These are phyloP conservation scores for Cydonia oblonga DNA, from an alignment of 331 rosid species.

Conservation along the genomic window DNA sequence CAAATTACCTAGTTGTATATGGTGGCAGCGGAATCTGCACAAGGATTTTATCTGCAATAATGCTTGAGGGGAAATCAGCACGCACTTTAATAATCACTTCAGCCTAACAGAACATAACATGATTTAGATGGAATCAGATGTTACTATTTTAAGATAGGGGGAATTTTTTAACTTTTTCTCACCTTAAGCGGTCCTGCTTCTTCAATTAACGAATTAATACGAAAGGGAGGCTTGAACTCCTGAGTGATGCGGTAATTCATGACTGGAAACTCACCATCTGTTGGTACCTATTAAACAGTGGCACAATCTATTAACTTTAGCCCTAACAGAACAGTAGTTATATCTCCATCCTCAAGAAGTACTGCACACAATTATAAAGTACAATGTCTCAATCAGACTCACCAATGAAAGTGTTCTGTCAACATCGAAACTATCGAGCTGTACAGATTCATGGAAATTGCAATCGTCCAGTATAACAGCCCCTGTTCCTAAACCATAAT, in stretches of 20 bases:
- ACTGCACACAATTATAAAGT: background rate
- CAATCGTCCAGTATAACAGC: constrained; percentile 76
- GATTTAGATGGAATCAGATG: constrained; percentile 1
- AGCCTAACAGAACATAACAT: constrained; percentile 36
- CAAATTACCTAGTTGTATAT: too few relatives aligned
- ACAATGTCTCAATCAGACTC: constrained; percentile 13
- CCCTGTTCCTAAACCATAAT: constrained; percentile 54
- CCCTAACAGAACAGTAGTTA: background rate
- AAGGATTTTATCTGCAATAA: constrained; percentile 56
- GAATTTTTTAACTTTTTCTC: background rate
- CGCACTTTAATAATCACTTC: constrained; percentile 70
- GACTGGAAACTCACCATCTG: constrained; percentile 92
- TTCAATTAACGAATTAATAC: constrained; percentile 70
- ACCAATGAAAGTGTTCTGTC: constrained; percentile 80
- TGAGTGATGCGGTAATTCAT: constrained; percentile 93
- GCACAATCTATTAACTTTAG: constrained; percentile 2
- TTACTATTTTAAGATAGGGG: background rate
- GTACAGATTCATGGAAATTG: constrained; percentile 92
- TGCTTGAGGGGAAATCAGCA: constrained; percentile 61
- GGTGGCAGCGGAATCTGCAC: constrained; percentile 65
- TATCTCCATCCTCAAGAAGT: background rate
- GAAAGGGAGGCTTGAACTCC: constrained; percentile 80
- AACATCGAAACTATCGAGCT: constrained; percentile 64
- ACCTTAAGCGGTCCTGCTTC: constrained; percentile 76
- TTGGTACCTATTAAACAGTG: constrained; percentile 50